Conservation (phyloP, 805 yeast species). For the Scheffersomyces lignosus region DNA sequence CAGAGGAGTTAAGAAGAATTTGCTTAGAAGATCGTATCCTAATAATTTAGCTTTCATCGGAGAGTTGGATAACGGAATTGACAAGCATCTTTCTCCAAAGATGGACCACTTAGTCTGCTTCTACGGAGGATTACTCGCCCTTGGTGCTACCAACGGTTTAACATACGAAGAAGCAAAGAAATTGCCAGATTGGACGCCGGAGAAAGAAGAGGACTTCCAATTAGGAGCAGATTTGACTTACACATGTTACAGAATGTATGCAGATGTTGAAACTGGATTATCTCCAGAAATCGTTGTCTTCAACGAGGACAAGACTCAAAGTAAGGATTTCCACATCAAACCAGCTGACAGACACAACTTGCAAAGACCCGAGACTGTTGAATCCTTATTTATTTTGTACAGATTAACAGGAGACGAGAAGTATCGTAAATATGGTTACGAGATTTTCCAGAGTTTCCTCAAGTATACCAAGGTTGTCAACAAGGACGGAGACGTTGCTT, state of each 20-base stretch:
- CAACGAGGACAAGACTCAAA: conserved; percentile 49
- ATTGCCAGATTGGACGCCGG: conserved; percentile 55
- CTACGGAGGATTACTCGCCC: conserved; percentile 82
- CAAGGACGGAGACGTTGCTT: conserved; percentile 46
- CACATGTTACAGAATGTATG: conserved; percentile 84
- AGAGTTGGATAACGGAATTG: conserved; percentile 71
- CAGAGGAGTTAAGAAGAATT: conserved; percentile 69
- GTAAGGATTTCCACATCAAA: conserved; percentile 65
- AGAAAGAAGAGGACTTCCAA: conserved; percentile 60
- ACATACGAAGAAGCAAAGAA: conserved; percentile 55
- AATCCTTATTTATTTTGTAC: conserved; percentile 77
- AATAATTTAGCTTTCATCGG: conserved; percentile 68
- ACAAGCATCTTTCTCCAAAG: conserved; percentile 59
- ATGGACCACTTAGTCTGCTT: conserved; percentile 95
- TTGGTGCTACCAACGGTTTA: conserved; percentile 84
- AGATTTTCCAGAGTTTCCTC: conserved; percentile 71
- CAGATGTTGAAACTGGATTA: conserved; percentile 69
- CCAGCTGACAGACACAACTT: conserved; percentile 76
- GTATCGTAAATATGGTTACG: conserved; percentile 88
- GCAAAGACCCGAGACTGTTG: conserved; percentile 94
- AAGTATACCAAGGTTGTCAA: conserved; percentile 53
- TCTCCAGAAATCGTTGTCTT: conserved; percentile 89
- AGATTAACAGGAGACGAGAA: conserved; percentile 77
- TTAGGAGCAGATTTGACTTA: conserved; percentile 74
- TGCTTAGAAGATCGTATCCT: conserved; percentile 63